Evolutionary conservation across 257 asterid genomes (phyloP), one percentile per base, ranked within the genome.

Genomic region (Haberlea rhodopensis): DNA sequence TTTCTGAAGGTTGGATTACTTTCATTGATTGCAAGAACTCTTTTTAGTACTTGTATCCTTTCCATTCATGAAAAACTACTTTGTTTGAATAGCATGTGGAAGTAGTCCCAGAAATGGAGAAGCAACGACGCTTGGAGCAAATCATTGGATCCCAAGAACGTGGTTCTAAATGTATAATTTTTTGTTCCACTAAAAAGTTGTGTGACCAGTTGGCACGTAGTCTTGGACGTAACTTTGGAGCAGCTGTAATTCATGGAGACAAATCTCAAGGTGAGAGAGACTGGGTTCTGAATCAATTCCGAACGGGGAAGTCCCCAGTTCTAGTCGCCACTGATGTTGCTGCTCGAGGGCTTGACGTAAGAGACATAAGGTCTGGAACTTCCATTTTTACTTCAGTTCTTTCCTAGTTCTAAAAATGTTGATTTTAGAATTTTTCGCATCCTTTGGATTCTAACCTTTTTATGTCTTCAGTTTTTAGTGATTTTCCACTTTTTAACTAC

Each of bases 321-420:
- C 81, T 91, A 60, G 98, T 91, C 66, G 98, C 96, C 67, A 91
- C 96, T 58, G 98, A 91, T 81, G 98, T 91, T 75, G 98, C 98
- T 68, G 98, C 98, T 43, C 83, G 98, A 55, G 98, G 98, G 68
- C 96, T 91, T 65, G 98, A 91, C 58, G 78, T 91, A 66, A 79
- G 90, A 68, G 96, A 91, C 76, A 83, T 91, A 72, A 89, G 96
- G 96, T 88, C 56, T 67, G 66, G 5, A 68, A 24, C 60, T 58
- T 65, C 23, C 43, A 27, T 59, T 28, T 56, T 48, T 68, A 1
- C 48, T 28, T 55, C 61, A 9, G 56, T 52, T 40, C 31, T 56
- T 8, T 24, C 46, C 34, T 60, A 23, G 5, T 16, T 28, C 31
- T 37, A 20, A 5, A 57, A 22, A 18, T 46, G 57, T 52, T 9